phyloP scores from a whole-genome alignment of 352 stramenopile genomes.

The Pythium guiyangense region DNA sequence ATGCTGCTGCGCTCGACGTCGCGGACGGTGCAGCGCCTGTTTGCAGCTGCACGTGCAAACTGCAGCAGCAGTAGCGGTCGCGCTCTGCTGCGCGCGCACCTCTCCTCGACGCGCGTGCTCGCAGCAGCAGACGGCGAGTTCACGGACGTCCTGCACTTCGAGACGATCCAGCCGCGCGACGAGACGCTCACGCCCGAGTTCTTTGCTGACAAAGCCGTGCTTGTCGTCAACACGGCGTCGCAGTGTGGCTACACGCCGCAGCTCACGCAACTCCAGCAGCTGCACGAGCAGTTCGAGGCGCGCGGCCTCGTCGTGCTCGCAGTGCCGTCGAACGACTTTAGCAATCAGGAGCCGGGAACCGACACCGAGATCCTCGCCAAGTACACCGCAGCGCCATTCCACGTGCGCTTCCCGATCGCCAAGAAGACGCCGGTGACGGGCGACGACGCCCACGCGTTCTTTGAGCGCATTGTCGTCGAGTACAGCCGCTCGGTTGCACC shows the following conservation, averaged over 20 bases:
- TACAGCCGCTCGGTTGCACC: constrained; percentile 65
- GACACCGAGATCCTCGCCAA: constrained; percentile 35
- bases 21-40: no score
- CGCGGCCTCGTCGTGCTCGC: constrained; percentile 51
- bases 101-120: background rate
- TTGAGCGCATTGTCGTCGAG: constrained; percentile 47
- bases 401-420: constrained; percentile 51
- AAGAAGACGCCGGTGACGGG: constrained; percentile 42
- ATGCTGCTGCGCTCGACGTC: no score
- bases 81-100: no score
- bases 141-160: constrained; percentile 34
- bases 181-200: constrained; percentile 23
- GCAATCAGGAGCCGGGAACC: constrained; percentile 37
- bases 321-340: constrained; percentile 72
- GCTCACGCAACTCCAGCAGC: constrained; percentile 41
- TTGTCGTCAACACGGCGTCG: constrained; percentile 75
- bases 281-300: constrained; percentile 42
- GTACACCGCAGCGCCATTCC: constrained; percentile 32
- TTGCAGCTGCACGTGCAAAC: no score
- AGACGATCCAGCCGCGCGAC: constrained; percentile 15
- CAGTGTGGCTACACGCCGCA: constrained; percentile 46
- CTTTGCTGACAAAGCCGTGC: constrained; percentile 37
- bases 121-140: constrained; percentile 25
- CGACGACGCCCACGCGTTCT: constrained; percentile 55
- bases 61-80: no score